Evolutionary conservation across 257 asterid species (phyloP), one percentile per base, ranked within the genome.

Genomic region (Plantago major): DNA sequence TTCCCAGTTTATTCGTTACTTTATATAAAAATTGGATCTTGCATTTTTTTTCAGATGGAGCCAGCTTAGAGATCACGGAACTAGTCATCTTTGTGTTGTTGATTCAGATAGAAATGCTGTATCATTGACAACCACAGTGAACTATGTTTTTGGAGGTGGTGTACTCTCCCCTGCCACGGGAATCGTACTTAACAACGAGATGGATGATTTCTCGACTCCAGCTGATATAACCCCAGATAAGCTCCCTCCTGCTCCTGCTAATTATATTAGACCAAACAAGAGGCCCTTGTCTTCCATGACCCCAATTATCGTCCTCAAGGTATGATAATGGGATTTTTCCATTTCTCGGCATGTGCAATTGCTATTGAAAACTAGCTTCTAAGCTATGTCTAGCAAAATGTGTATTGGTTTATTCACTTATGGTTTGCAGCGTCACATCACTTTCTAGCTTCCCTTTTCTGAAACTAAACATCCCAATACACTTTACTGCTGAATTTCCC

Each of bases 251-350:
- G 81, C 99, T 57, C 99, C 99, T 3, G 44, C 88, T 61, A 92
- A 92, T 72, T 89, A 86, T 48, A 92, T 89, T 51, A 71, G 46
- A 46, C 99, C 97, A 9, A 80, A 86, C 67, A 92, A 92, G 76
- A 78, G 97, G 47, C 99, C 99, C 1, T 54, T 92, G 53, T 89
- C 99, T 58, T 86, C 99, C 16, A 92, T 92, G 99, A 74, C 81
- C 16, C 99, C 99, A 3, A 65, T 89, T 33, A 75, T 92, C 17
- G 72, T 92, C 73, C 95, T 92, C 74, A 92, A 92, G 96, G 98
- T 86, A 33, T 7, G 40, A 7, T 1, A 22, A 33, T 33, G 8
- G 40, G 8, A 33, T 33, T 33, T 33, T 33, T 33, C 40, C 7
- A 33, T 33, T 33, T 33, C 6, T 33, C 3, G 0, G 40, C 40